Percentiles rank a stretch among this genome's conserved stretches.
These are phyloP conservation scores for Coemansia sp. DNA, from an alignment of 192 early-diverging fungal species.

Conservation along the genomic window DNA sequence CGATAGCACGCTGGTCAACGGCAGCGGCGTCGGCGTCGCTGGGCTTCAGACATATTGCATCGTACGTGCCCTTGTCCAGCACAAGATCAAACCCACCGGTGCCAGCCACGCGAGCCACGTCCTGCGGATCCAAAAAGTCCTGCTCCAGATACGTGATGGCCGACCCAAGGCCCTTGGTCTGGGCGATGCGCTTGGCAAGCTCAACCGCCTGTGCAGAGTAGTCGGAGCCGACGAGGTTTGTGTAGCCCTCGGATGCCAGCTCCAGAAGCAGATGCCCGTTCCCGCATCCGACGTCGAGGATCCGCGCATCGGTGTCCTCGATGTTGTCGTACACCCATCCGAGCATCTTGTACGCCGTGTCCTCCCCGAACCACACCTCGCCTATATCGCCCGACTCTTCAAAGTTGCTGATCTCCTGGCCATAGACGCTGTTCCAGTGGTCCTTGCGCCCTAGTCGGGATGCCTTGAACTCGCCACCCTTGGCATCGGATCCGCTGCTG, in stretches of 20 bases:
- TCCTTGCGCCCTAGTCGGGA: constrained; percentile 50
- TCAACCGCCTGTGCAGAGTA: constrained; percentile 77
- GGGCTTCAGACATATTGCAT: constrained; percentile 80
- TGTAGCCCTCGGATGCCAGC: constrained; percentile 69
- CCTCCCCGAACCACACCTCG: constrained; percentile 91
- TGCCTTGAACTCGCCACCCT: constrained; percentile 23
- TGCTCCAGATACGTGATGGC: constrained; percentile 59
- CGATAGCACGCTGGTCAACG: constrained; percentile 55
- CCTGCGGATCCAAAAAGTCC: constrained; percentile 60
- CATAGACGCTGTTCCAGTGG: constrained; percentile 83
- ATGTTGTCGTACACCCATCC: constrained; percentile 69
- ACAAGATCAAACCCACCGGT: constrained; percentile 57
- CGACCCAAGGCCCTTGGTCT: constrained; percentile 35
- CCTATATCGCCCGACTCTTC: constrained; percentile 84
- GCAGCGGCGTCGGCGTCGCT: constrained; percentile 39
- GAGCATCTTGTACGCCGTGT: constrained; percentile 81
- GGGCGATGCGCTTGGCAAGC: constrained; percentile 68
- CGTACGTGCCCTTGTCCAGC: constrained; percentile 93
- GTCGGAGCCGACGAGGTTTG: constrained; percentile 77
- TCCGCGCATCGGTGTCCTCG: constrained; percentile 26
- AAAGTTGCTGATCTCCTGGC: constrained; percentile 78
- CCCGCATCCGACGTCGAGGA: constrained; percentile 89
- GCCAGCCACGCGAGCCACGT: constrained; percentile 41
- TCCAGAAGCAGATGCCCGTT: constrained; percentile 88
- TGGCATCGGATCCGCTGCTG: neutral